Base-by-base conservation (phyloP, 371 early-diverging fungal species). In the Mortierella sp. region DNA sequence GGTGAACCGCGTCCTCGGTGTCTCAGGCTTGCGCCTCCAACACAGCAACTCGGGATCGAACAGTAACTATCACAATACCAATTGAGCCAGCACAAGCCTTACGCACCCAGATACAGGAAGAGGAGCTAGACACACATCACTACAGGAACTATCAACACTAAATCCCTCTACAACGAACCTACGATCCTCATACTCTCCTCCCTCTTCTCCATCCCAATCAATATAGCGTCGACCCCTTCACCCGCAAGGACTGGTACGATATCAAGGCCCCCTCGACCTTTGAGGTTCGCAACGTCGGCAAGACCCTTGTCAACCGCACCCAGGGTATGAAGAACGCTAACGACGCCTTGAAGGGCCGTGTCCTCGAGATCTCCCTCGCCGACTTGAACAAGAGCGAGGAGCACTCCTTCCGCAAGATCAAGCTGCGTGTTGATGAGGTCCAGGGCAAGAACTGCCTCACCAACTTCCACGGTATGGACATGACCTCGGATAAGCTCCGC, bases 401-500 rank as follows among this genome's bases (percentile, higher is more conserved):
- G 83, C 91, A 94, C 79, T 88, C 97, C 70, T 99, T 96, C 96
- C 95, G 99, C 88, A 99, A 99, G 95, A 93, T 99, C 91, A 93
- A 95, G 91, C 96, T 99, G 85, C 94, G 96, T 87, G 95, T 99
- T 85, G 98, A 99, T 80, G 99, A 99, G 91, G 94, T 99, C 86
- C 94, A 94, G 86, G 99, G 99, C 86, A 97, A 95, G 92, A 98
- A 97, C 95, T 97, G 98, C 92, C 94, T 99, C 70, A 98, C 99
- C 94, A 97, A 97, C 94, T 99, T 99, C 94, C 94, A 99, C 96
- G 97, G 99, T 82, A 99, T 99, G 99, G 97, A 97, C 90, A 95
- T 99, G 91, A 99, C 99, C 86, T 95, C 98, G 74, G 99, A 99
- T 93, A 99, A 99, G 95, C 94, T 99, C 89, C 95, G 99, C 86